Evolutionary conservation across 805 yeast genomes (phyloP).

Genomic region (Kluyveromyces aestuarii): DNA sequence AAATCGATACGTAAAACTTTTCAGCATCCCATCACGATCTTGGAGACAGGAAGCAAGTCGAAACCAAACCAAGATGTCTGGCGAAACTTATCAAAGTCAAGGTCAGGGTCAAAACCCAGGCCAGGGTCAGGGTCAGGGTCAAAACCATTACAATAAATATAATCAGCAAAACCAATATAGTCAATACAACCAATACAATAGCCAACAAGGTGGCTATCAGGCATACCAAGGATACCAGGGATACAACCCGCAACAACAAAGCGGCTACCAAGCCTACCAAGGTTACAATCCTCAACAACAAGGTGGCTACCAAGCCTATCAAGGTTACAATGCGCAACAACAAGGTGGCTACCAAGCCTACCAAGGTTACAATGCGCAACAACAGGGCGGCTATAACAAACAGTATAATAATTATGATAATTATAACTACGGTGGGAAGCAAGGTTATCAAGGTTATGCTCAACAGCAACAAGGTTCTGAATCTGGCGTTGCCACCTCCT

Average conservation of each 20-base stretch:
- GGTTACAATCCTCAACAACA: slow-evolving; percentile 14
- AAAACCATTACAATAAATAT: slow-evolving; percentile 9
- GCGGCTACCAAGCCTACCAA: slow-evolving; percentile 5
- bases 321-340: slow-evolving; percentile 3
- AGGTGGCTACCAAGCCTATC: slow-evolving; percentile 8
- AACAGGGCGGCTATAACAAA: slow-evolving; percentile 23
- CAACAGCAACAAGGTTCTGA: slow-evolving; percentile 12
- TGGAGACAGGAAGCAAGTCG: slow-evolving; percentile 7
- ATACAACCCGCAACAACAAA: slow-evolving; percentile 5
- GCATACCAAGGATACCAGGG: slow-evolving; percentile 11
- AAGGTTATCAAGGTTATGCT: slow-evolving; percentile 17
- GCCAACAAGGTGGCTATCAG: slow-evolving; percentile 4
- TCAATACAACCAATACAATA: slow-evolving; percentile 18
- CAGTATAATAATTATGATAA: slow-evolving; percentile 19
- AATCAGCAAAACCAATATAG: slow-evolving; percentile 24
- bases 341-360: slow-evolving; percentile 18
- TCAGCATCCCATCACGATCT: background rate
- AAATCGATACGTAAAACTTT: background rate
- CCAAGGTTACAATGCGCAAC: slow-evolving; percentile 17
- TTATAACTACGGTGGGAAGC: slow-evolving; percentile 16
- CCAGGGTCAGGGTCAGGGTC: slow-evolving; percentile 6
- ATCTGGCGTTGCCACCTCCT: slow-evolving; percentile 23
- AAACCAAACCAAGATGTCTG: slow-evolving; percentile 23
- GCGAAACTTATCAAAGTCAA: slow-evolving; percentile 18
- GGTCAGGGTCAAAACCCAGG: slow-evolving; percentile 29